phyloP scores from a whole-genome alignment of 208 protist genomes.

The Tetramitus jugosus region DNA sequence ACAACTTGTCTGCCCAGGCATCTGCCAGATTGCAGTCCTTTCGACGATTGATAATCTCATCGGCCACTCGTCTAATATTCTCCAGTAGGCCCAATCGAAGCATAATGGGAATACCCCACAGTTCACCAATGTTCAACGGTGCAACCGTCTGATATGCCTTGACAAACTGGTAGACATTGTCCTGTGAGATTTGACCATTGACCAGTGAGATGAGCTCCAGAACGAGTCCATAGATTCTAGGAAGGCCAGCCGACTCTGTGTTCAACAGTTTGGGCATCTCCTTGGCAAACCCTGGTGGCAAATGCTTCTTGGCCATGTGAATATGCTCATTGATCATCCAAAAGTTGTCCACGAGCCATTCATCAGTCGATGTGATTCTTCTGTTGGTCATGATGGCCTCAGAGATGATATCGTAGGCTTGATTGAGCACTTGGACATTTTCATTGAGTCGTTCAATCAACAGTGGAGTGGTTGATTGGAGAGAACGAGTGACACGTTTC shows the following conservation, averaged over 20 bases:
- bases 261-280: conserved; percentile 8
- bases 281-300: conserved; percentile 3
- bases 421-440: background rate
- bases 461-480: no score
- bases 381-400: conserved; percentile 9
- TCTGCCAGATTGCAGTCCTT: conserved; percentile 14
- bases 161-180: conserved; percentile 16
- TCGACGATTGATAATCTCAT: conserved; percentile 6
- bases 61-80: conserved; percentile 13
- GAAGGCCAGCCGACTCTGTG: background rate
- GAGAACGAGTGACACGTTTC: no score
- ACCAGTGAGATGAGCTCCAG: conserved; percentile 4
- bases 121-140: background rate
- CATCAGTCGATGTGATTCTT: conserved; percentile 9
- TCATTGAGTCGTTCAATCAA: background rate
- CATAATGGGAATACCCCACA: conserved; percentile 12
- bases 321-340: conserved; percentile 21
- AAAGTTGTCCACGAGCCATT: conserved; percentile 21
- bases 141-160: background rate
- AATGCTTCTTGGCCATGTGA: conserved; percentile 20
- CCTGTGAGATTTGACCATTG: conserved; percentile 16
- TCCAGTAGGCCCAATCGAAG: conserved; percentile 13
- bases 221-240: conserved; percentile 16
- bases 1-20: conserved; percentile 4
- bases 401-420: conserved; percentile 13